Base-by-base conservation (phyloP, 2,329 filamentous ascomycete genomes). In the Ophiocordyceps camponoti-floridani region DNA sequence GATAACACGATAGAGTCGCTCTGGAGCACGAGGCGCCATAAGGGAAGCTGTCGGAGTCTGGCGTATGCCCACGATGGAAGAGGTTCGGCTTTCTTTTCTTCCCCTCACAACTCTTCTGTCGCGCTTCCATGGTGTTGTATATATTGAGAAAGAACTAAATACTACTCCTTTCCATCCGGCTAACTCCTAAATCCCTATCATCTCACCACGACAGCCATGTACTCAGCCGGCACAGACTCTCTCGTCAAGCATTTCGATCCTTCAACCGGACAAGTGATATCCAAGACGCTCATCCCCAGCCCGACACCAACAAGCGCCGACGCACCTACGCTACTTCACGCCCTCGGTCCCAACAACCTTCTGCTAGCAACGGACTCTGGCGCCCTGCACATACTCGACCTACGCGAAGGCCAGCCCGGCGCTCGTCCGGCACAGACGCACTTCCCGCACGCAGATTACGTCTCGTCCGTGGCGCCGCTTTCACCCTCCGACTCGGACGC, bases 301-400 rank as follows among this genome's bases (percentile, higher is more conserved):
- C 58, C 63, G 47, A 65, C 71, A 57, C 55, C 62, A 51, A 23
- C 23, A 23, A 59, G 66, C 37, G 60, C 77, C 44, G 87, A 94
- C 60, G 69, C 76, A n/a, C 85, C 88, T 0, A 83, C 84, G 1
- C 72, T 93, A 27, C 69, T 96, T 44, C 83, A 91, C 59, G 78
- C 78, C 5, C 77, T 96, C 26, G 91, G 85, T 9, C 86, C 88
- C 0, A 85, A 94, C 61, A 87, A 81, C 13, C 72, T 98, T 42
- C 77, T 98, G 42, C 75, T 96, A 27, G 86, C 82, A 19, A 94
- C 88, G 51, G 91, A 98, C 65, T 91, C 85, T 2, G 85, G 86
- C 45, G 82, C 84, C 23, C 67, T 98, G 10, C 86, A 96, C 62
- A 75, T 95, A 49, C 83, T 86, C 62, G 91, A 96, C 60, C 65